These are phyloP conservation scores for Barnettozyma californica DNA, from an alignment of 805 yeast genomes.

Conservation along the genomic window DNA sequence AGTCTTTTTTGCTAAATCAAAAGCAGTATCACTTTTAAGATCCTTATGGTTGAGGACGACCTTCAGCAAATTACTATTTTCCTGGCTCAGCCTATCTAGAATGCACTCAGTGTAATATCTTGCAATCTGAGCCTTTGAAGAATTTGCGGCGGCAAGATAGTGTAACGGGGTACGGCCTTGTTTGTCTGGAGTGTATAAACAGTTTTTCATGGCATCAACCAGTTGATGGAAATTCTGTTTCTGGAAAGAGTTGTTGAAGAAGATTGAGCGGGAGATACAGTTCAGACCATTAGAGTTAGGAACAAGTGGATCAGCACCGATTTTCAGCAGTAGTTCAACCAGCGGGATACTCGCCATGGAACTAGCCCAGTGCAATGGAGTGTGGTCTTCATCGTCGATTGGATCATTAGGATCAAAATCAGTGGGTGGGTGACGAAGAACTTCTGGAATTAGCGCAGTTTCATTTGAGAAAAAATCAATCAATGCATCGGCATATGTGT, in stretches of 20 bases:
- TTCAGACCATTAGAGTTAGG: slow-evolving; percentile 58
- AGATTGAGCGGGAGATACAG: slow-evolving; percentile 61
- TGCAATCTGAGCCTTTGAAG: slow-evolving; percentile 45
- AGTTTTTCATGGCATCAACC: slow-evolving; percentile 54
- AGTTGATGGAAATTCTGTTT: slow-evolving; percentile 53
- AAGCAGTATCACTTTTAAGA: slow-evolving; percentile 75
- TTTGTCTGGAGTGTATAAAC: slow-evolving; percentile 66
- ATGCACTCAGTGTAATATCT: slow-evolving; percentile 51
- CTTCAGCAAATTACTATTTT: slow-evolving; percentile 41
- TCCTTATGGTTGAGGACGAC: slow-evolving; percentile 74
- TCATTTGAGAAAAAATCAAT: slow-evolving; percentile 46
- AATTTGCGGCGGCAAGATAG: slow-evolving; percentile 51
- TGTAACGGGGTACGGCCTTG: slow-evolving; percentile 72
- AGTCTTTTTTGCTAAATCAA: slow-evolving; percentile 67
- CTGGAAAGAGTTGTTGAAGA: slow-evolving; percentile 70
- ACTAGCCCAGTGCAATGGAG: slow-evolving; percentile 82
- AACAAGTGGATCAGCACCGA: slow-evolving; percentile 56
- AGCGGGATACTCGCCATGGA: slow-evolving; percentile 67
- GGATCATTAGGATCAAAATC: slow-evolving; percentile 61
- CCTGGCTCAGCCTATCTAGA: slow-evolving; percentile 36
- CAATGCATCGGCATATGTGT: slow-evolving; percentile 35
- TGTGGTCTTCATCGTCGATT: slow-evolving; percentile 77
- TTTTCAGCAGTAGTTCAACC: slow-evolving; percentile 49
- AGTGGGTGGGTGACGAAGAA: slow-evolving; percentile 51
- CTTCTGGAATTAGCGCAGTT: slow-evolving; percentile 27